phyloP scores from a whole-genome alignment of 2,329 filamentous ascomycete genomes.

The Fusarium sp. region DNA sequence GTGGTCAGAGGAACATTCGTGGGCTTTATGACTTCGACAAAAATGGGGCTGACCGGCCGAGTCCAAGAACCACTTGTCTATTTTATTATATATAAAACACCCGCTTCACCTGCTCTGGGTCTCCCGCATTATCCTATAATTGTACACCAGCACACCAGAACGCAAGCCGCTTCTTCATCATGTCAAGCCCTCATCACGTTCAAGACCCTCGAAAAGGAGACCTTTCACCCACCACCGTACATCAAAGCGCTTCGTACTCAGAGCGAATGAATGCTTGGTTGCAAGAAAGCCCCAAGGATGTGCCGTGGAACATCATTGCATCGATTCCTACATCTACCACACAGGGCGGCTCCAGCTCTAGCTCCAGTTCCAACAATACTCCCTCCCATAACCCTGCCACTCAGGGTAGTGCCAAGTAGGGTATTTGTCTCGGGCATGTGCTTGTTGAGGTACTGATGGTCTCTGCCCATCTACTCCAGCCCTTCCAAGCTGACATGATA shows the following conservation, averaged over 20 bases:
- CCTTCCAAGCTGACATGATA: not conserved
- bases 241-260: not conserved
- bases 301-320: constrained; percentile 12
- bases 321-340: not conserved
- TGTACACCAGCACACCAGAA: not conserved
- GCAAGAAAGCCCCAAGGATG: not conserved
- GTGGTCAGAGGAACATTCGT: no score
- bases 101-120: no score
- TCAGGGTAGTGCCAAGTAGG: constrained; percentile 8
- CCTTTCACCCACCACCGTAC: rapidly evolving
- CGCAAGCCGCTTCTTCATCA: not conserved
- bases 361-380: rapidly evolving
- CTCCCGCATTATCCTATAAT: no score
- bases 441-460: rapidly evolving
- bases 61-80: no score
- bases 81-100: no score
- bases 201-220: not conserved
- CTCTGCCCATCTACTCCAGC: rapidly evolving
- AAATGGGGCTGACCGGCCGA: no score
- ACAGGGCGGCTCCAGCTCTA: rapidly evolving
- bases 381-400: not conserved
- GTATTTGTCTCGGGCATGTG: rapidly evolving
- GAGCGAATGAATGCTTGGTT: constrained; percentile 7
- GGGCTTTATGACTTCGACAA: no score
- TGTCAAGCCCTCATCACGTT: rapidly evolving